Conservation (phyloP, 2,329 filamentous ascomycete species). For the Colletotrichum sp. region DNA sequence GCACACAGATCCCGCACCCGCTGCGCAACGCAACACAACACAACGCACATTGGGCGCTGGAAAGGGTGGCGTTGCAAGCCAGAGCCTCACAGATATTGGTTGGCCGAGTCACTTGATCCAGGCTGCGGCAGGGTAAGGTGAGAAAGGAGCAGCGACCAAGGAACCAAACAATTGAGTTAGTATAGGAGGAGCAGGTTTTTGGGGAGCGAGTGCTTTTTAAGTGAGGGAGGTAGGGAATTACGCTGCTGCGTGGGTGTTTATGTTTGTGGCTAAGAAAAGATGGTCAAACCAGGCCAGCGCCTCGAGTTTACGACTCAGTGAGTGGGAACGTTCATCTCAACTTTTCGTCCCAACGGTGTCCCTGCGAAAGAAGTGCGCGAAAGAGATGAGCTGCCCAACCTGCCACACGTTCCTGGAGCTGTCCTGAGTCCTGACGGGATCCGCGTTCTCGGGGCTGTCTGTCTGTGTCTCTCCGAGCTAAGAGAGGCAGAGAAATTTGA, state of each 20-base stretch:
- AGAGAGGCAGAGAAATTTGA: neutral
- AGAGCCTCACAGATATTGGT: neutral
- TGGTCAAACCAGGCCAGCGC: neutral
- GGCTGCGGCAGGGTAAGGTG: conserved; percentile 9
- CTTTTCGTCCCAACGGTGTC: conserved; percentile 12
- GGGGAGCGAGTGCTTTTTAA: neutral
- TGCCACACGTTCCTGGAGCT: neutral
- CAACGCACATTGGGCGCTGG: neutral
- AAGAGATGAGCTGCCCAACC: conserved; percentile 1
- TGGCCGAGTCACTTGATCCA: conserved; percentile 1
- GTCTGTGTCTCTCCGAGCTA: neutral
- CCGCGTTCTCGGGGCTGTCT: neutral
- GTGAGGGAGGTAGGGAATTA: neutral
- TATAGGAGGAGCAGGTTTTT: neutral
- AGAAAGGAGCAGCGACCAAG: neutral
- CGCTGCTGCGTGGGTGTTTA: neutral
- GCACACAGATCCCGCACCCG: neutral
- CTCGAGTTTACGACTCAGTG: conserved; percentile 10
- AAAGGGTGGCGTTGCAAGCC: neutral
- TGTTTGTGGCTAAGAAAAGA: neutral
- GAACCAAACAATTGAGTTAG: neutral
- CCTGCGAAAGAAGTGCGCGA: neutral
- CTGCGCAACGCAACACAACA: neutral
- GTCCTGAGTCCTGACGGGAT: neutral
- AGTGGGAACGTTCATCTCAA: conserved; percentile 13